phyloP scores from a whole-genome alignment of 1,284 basidiomycete genomes.

The Microbotryum lychnidis-dioicae region DNA sequence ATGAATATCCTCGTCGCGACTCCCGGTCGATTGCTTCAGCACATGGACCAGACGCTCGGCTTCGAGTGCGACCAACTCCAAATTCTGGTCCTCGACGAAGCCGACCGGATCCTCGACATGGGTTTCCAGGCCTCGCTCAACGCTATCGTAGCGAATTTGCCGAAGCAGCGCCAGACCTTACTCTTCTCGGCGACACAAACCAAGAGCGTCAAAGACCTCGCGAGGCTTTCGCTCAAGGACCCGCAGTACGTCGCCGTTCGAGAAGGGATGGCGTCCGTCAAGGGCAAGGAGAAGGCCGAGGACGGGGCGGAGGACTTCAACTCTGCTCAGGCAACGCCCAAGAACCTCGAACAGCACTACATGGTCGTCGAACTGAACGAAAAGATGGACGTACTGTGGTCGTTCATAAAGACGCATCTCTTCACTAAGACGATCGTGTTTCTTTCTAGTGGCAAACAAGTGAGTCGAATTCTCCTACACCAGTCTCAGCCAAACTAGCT shows the following conservation, averaged over 20 bases:
- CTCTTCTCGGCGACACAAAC: slow-evolving; percentile 97
- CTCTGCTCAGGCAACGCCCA: slow-evolving; percentile 48
- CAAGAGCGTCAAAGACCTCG: slow-evolving; percentile 78
- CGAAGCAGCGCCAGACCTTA: slow-evolving; percentile 65
- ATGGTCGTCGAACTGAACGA: slow-evolving; percentile 71
- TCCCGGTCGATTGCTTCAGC: slow-evolving; percentile 87
- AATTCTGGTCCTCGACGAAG: slow-evolving; percentile 92
- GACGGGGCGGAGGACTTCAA: slow-evolving; percentile 40
- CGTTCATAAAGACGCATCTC: slow-evolving; percentile 89
- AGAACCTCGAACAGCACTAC: slow-evolving; percentile 83
- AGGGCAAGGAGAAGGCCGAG: slow-evolving; percentile 38
- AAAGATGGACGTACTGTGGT: slow-evolving; percentile 88
- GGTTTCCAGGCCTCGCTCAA: slow-evolving; percentile 83
- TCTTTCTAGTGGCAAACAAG: slow-evolving; percentile 88
- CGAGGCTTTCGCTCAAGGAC: slow-evolving; percentile 76
- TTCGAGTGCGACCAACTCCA: slow-evolving; percentile 88
- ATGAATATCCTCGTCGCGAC: slow-evolving; percentile 99
- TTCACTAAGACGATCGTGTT: slow-evolving; percentile 91
- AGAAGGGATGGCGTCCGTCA: slow-evolving; percentile 43
- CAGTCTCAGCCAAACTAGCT: too few species aligned
- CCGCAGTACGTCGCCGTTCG: slow-evolving; percentile 61
- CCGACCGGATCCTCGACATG: slow-evolving; percentile 93
- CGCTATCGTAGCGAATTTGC: slow-evolving; percentile 77
- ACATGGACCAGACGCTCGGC: slow-evolving; percentile 95
- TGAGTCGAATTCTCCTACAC: slow-evolving; percentile 23